Evolutionary conservation across 306 rosid species (phyloP), one percentile per base, ranked within the genome.

Genomic region (Abrus pulchellus): DNA sequence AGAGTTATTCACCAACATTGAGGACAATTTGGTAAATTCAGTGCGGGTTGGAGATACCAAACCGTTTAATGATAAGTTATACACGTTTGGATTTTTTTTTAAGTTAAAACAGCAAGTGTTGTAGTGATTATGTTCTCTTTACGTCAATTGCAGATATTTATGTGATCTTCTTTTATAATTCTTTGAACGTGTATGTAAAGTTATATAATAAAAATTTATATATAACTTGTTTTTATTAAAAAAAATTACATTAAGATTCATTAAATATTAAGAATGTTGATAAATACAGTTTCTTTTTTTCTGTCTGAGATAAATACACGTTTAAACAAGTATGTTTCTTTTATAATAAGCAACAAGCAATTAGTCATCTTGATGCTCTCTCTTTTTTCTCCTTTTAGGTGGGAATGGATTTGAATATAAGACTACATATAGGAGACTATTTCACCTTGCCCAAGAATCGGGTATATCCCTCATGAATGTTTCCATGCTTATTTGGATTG

Each of bases 321-420:
- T 20, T 20, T 20, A 20, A 20, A 20, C 20, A 20, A 20, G 20
- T 20, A 20, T 20, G 20, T 20, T 20, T 20, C 55, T 44, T 45
- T n/a, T n/a, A 40, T 28, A 33, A 68, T n/a, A 60, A 78, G 71
- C 57, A 77, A 47, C 29, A 61, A 82, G 60, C 7, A 44, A 32
- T 28, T 54, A 43, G 80, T 83, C 71, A 20, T 61, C 5, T 29
- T 71, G 43, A 57, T 56, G 48, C 9, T 5, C 36, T 56, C 14
- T 27, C 33, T 12, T 36, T 27, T 55, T 67, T 49, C 45, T 29
- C 20, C 73, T 49, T 72, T 79, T 78, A 83, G 84, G 84, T 79
- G 48, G 62, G 81, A 79, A n/a, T 79, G 54, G 74, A 65, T 84
- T 79, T 84, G 70, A 36, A 64, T 73, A 56, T 2, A 82, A 71